Conservation (phyloP, 495 filamentous ascomycete species). For the Podospora sp. region DNA sequence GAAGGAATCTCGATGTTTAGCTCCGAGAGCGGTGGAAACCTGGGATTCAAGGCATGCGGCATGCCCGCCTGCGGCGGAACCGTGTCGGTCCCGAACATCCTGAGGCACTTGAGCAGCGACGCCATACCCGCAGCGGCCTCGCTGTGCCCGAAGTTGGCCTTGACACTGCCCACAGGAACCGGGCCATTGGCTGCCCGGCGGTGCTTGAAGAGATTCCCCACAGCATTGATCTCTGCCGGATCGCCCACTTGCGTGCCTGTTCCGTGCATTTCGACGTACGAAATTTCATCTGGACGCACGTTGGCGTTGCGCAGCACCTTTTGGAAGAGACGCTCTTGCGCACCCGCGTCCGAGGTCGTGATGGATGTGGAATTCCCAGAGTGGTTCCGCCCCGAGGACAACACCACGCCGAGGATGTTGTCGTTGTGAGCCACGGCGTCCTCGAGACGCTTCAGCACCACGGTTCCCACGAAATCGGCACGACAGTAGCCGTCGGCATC, state of each 20-base stretch:
- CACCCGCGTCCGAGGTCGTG: constrained; percentile 62
- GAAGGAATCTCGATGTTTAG: constrained; percentile 19
- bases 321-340: constrained; percentile 63
- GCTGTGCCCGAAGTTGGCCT: constrained; percentile 77
- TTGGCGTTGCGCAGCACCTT: constrained; percentile 60
- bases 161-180: constrained; percentile 71
- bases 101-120: constrained; percentile 69
- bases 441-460: constrained; percentile 53
- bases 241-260: constrained; percentile 77
- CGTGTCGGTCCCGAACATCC: constrained; percentile 72
- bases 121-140: constrained; percentile 75
- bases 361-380: constrained; percentile 64
- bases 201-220: constrained; percentile 66
- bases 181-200: constrained; percentile 59
- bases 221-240: constrained; percentile 62
- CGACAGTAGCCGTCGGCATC: constrained; percentile 55
- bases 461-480: constrained; percentile 39
- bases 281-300: constrained; percentile 61
- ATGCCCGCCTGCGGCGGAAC: constrained; percentile 77
- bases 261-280: constrained; percentile 75
- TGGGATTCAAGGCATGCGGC: constrained; percentile 59
- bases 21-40: constrained; percentile 18
- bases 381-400: constrained; percentile 54
- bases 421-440: constrained; percentile 55
- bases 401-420: constrained; percentile 57